phyloP scores from a whole-genome alignment of 2,329 filamentous ascomycete genomes.

The Verticillium zaregamsianum region DNA sequence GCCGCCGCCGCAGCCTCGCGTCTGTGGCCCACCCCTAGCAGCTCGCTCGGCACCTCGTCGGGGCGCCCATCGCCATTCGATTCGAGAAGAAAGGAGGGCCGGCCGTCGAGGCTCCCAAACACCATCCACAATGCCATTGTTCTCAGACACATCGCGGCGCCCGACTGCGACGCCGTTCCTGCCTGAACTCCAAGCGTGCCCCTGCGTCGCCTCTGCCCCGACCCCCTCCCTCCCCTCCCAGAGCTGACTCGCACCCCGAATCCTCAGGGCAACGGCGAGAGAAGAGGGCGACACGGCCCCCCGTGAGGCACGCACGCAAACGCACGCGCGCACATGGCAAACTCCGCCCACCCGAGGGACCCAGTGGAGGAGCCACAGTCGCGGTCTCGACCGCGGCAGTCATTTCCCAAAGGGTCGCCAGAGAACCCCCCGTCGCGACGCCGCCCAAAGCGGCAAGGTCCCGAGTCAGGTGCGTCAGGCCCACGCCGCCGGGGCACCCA shows the following conservation, averaged over 20 bases:
- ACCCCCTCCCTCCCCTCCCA: background rate
- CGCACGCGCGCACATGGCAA: background rate
- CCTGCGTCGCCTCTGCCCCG: background rate
- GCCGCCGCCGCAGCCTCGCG: background rate
- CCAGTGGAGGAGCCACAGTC: background rate
- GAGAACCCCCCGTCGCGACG: background rate
- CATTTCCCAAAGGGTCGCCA: background rate
- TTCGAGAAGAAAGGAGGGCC: too few relatives aligned
- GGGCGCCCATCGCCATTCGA: too few relatives aligned
- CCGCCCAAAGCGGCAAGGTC: background rate
- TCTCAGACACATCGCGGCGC: background rate
- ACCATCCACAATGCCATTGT: background rate
- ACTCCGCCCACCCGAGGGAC: background rate
- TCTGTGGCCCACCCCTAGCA: background rate
- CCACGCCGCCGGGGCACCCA: background rate
- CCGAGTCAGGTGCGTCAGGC: background rate
- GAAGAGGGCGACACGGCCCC: background rate
- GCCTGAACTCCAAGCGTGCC: background rate
- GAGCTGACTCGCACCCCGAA: background rate
- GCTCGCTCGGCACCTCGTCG: too few relatives aligned
- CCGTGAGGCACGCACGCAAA: background rate
- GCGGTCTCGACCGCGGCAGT: background rate
- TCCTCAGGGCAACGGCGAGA: background rate
- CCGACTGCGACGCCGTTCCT: background rate
- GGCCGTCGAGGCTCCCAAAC: too few relatives aligned